These are phyloP conservation scores for Ricinus communis DNA, from an alignment of 345 rosid species.

Conservation along the genomic window DNA sequence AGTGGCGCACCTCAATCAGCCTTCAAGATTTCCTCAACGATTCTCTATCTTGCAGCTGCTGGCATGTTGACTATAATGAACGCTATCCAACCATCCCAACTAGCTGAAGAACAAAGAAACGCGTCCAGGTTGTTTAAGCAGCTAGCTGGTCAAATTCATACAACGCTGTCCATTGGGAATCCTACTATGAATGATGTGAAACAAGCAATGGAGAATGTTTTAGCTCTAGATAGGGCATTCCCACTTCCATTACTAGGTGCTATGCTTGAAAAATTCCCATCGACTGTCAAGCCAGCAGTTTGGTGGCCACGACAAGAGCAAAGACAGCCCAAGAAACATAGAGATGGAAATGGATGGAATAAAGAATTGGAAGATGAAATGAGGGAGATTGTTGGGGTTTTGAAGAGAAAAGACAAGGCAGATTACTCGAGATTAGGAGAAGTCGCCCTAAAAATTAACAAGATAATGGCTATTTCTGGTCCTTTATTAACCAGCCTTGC, in stretches of 20 bases:
- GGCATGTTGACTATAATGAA: slow-evolving; percentile 44
- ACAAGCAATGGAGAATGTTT: slow-evolving; percentile 42
- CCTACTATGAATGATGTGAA: slow-evolving; percentile 36
- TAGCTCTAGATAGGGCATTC: slow-evolving; percentile 53
- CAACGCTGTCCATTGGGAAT: slow-evolving; percentile 25
- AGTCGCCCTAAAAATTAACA: slow-evolving; percentile 41
- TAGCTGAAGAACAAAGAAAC: slow-evolving; percentile 60
- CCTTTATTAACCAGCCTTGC: slow-evolving; percentile 30
- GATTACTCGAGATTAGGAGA: slow-evolving; percentile 44
- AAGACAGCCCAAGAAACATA: background rate
- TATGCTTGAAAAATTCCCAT: slow-evolving; percentile 55
- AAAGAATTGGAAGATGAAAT: slow-evolving; percentile 41
- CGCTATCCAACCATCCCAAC: slow-evolving; percentile 59
- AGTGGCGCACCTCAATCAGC: slow-evolving; percentile 18
- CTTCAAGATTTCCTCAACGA: slow-evolving; percentile 38
- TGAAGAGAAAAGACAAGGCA: slow-evolving; percentile 43
- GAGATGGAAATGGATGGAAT: slow-evolving; percentile 42
- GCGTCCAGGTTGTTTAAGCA: slow-evolving; percentile 51
- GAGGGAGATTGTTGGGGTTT: slow-evolving; percentile 30
- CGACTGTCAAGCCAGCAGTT: slow-evolving; percentile 42
- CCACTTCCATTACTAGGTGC: slow-evolving; percentile 55
- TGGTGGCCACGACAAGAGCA: slow-evolving; percentile 45
- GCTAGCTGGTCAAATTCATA: slow-evolving; percentile 38
- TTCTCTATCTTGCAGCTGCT: slow-evolving; percentile 43
- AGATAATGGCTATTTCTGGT: slow-evolving; percentile 42